These are phyloP conservation scores for Neurospora terricola DNA, from an alignment of 495 filamentous ascomycete species.

Conservation along the genomic window DNA sequence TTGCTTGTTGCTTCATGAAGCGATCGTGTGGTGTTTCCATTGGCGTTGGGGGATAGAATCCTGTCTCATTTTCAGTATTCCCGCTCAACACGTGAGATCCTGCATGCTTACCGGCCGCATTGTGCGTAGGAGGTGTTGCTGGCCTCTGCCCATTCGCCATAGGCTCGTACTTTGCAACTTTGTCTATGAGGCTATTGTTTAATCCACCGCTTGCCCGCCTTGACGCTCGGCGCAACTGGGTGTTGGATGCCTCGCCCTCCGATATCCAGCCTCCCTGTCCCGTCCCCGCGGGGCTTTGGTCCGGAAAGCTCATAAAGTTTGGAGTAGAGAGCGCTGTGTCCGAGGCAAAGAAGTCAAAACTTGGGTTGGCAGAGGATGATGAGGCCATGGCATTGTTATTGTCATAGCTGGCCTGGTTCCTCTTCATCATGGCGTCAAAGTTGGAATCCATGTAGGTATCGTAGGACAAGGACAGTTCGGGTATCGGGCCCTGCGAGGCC, in stretches of 20 bases:
- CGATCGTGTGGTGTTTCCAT: slow-evolving; percentile 35
- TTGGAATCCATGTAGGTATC: slow-evolving; percentile 33
- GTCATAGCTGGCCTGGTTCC: slow-evolving; percentile 29
- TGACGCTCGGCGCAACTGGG: slow-evolving; percentile 23
- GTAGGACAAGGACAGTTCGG: slow-evolving; percentile 26
- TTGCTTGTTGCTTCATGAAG: slow-evolving; percentile 22
- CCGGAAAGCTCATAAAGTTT: slow-evolving; percentile 34
- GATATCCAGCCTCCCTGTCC: slow-evolving; percentile 33
- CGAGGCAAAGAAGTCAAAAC: slow-evolving; percentile 31
- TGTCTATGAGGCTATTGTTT: slow-evolving; percentile 39
- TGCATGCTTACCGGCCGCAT: slow-evolving; percentile 39
- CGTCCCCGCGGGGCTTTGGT: slow-evolving; percentile 25
- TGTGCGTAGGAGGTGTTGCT: slow-evolving; percentile 48
- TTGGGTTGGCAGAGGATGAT: slow-evolving; percentile 6
- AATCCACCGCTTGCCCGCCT: slow-evolving; percentile 33
- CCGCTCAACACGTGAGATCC: background rate
- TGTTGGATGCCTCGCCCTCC: slow-evolving; percentile 30
- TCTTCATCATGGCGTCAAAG: slow-evolving; percentile 28
- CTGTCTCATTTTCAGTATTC: slow-evolving; percentile 20
- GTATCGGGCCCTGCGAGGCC: slow-evolving; percentile 14
- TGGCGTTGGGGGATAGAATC: slow-evolving; percentile 39
- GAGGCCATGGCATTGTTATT: slow-evolving; percentile 13
- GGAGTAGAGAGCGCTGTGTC: slow-evolving; percentile 35
- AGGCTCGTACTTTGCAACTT: slow-evolving; percentile 41
- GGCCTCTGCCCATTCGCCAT: slow-evolving; percentile 37